Evolutionary conservation across 225 moss, liverwort and hornwort species (phyloP).

Genomic region (Polytrichum formosum): DNA sequence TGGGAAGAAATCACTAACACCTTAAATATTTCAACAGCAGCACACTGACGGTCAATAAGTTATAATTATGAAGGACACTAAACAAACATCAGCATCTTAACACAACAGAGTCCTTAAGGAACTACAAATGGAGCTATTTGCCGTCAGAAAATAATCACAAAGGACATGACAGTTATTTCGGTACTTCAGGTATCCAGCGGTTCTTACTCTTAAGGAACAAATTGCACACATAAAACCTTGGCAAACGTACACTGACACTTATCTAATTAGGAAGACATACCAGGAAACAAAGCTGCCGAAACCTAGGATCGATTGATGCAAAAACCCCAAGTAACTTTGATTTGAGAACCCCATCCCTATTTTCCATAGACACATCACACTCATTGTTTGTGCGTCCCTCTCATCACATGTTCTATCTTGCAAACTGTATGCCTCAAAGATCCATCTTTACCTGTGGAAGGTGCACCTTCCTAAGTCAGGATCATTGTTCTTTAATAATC

Average conservation of each 20-base stretch:
- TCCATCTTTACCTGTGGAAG: conserved; percentile 43
- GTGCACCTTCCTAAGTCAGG: conserved; percentile 1
- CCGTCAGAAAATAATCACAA: no score
- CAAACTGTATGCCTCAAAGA: conserved; percentile 53
- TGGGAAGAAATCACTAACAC: no score
- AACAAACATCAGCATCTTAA: no score
- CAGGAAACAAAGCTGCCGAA: conserved; percentile 88
- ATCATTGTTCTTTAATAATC: not conserved
- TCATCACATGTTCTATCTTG: conserved; percentile 81
- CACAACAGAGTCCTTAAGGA: no score
- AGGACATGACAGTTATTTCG: no score
- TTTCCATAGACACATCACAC: conserved; percentile 96
- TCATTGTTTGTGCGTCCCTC: conserved; percentile 83
- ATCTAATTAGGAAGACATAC: conserved; percentile 30
- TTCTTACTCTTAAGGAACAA: not conserved
- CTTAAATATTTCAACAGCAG: no score
- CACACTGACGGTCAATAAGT: no score
- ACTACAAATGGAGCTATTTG: no score
- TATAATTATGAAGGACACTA: no score
- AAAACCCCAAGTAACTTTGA: conserved; percentile 78
- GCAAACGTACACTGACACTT: not conserved
- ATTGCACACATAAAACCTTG: not conserved
- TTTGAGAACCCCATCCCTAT: conserved; percentile 86
- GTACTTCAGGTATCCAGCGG: no score
- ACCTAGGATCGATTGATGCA: conserved; percentile 78